phyloP scores from a whole-genome alignment of 2,329 filamentous ascomycete species.

The Arthroderma sp. region DNA sequence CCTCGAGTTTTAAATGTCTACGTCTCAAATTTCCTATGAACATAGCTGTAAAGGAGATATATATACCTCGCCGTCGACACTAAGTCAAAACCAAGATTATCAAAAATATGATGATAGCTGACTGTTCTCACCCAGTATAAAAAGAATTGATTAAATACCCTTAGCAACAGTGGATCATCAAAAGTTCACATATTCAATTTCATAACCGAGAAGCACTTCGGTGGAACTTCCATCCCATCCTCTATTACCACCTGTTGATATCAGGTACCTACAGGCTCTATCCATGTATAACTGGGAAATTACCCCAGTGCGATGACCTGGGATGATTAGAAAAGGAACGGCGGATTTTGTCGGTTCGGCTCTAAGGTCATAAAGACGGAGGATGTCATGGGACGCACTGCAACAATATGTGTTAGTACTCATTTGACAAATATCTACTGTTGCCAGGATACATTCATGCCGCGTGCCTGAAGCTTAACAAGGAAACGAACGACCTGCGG shows the following conservation, averaged over 20 bases:
- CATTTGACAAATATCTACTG: not conserved
- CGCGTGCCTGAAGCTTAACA: not conserved
- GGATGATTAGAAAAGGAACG: conserved; percentile 91
- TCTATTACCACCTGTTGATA: conserved; percentile 79
- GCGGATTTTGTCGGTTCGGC: conserved; percentile 56
- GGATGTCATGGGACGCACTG: conserved; percentile 82
- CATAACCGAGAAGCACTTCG: conserved; percentile 86
- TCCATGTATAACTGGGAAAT: conserved; percentile 80
- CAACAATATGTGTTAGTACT: conserved; percentile 9
- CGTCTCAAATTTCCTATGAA: too few relatives aligned
- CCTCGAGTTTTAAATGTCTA: too few relatives aligned
- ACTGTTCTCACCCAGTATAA: too few relatives aligned
- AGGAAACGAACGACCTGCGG: not conserved
- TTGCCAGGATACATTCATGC: not conserved
- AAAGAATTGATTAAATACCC: too few relatives aligned
- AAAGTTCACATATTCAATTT: conserved; percentile 42
- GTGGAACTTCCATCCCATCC: conserved; percentile 90
- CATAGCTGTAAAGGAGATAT: too few relatives aligned
- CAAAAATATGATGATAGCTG: too few relatives aligned
- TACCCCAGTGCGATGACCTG: conserved; percentile 76
- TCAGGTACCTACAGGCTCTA: conserved; percentile 76
- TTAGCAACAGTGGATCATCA: too few relatives aligned
- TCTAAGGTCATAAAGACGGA: conserved; percentile 79
- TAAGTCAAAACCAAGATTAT: too few relatives aligned
- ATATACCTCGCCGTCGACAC: too few relatives aligned